phyloP scores from a whole-genome alignment of 345 rosid species.

The Populus euphratica region DNA sequence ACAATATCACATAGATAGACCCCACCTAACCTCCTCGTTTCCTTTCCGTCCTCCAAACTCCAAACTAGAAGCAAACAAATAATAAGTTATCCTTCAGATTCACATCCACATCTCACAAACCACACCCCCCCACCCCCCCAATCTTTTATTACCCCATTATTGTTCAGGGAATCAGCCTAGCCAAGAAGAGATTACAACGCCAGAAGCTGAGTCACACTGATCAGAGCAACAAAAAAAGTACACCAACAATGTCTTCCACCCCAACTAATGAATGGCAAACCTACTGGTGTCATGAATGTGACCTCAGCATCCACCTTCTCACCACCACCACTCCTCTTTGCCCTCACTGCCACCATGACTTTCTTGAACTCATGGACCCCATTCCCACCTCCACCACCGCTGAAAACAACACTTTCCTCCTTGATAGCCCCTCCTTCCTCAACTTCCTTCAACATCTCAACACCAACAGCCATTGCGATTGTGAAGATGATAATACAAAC shows the following conservation, averaged over 20 bases:
- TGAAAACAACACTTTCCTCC: constrained; percentile 15
- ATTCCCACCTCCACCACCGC: constrained; percentile 8
- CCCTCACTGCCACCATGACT: constrained; percentile 36
- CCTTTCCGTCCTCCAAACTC: neutral
- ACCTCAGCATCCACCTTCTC: constrained; percentile 47
- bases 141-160: no score
- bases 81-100: neutral
- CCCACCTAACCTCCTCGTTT: neutral
- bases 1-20: neutral
- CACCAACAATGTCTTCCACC: constrained; percentile 13
- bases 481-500: neutral
- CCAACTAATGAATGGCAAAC: constrained; percentile 28
- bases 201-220: no score
- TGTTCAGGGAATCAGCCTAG: no score
- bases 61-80: neutral
- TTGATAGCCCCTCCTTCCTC: constrained; percentile 44
- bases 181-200: no score
- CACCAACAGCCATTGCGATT: constrained; percentile 18
- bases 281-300: constrained; percentile 66
- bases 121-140: no score
- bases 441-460: constrained; percentile 37
- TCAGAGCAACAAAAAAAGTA: neutral
- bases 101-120: neutral
- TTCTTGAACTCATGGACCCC: constrained; percentile 35
- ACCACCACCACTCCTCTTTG: constrained; percentile 31